phyloP scores from a whole-genome alignment of 202 grass and related monocot species.

The Tripidium arundinaceum region DNA sequence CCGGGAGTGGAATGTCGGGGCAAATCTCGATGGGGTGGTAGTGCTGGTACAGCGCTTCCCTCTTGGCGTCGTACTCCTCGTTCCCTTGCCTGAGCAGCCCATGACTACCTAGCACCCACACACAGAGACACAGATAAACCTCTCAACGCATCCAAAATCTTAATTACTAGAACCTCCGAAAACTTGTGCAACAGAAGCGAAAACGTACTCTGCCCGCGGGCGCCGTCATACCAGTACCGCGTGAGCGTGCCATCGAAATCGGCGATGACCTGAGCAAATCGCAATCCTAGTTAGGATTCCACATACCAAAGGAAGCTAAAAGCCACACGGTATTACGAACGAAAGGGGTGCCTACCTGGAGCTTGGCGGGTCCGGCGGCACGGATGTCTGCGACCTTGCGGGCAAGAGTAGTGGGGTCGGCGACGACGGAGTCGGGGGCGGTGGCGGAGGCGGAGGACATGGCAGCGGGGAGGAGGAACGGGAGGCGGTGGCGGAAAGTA shows the following conservation, averaged over 20 bases:
- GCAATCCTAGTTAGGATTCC: background rate
- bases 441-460: slow-evolving; percentile 1
- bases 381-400: slow-evolving; percentile 64
- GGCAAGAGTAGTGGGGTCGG: slow-evolving; percentile 40
- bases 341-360: slow-evolving; percentile 37
- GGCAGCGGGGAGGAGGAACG: background rate
- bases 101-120: slow-evolving; percentile 58
- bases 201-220: slow-evolving; percentile 78
- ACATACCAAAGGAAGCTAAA: background rate
- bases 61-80: slow-evolving; percentile 72
- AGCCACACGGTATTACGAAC: background rate
- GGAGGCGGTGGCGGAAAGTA: background rate
- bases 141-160: background rate
- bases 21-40: slow-evolving; percentile 94
- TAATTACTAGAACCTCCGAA: background rate
- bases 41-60: slow-evolving; percentile 70
- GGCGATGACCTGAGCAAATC: slow-evolving; percentile 63
- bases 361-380: slow-evolving; percentile 48
- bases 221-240: slow-evolving; percentile 78
- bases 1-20: slow-evolving; percentile 57
- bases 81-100: slow-evolving; percentile 82
- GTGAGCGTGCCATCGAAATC: slow-evolving; percentile 96
- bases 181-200: background rate
- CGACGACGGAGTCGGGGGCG: slow-evolving; percentile 32
- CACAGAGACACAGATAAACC: background rate